Evolutionary conservation across 2,329 filamentous ascomycete genomes (phyloP).

Genomic region (Colletotrichum orchidophilum): DNA sequence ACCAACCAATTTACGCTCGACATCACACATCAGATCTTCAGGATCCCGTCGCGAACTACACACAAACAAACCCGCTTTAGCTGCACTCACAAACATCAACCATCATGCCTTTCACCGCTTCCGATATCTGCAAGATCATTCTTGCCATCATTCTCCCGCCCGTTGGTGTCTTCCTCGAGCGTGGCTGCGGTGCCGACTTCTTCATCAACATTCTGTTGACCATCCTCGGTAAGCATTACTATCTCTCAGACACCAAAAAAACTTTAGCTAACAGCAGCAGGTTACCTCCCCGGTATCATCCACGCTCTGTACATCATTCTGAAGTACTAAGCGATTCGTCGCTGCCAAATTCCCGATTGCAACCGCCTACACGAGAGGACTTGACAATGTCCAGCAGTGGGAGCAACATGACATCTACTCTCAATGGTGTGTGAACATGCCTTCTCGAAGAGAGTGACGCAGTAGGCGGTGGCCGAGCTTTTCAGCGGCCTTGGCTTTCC

Average conservation of each 20-base stretch:
- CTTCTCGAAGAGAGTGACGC: background rate
- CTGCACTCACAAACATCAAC: conserved; percentile 6
- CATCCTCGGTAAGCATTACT: conserved; percentile 64
- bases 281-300: conserved; percentile 83
- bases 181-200: conserved; percentile 85
- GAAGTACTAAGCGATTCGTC: conserved; percentile 71
- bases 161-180: conserved; percentile 93
- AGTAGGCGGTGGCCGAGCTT: conserved; percentile 1
- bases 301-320: conserved; percentile 95
- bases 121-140: conserved; percentile 75
- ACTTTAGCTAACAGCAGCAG: conserved; percentile 44
- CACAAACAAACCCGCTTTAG: conserved; percentile 4
- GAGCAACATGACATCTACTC: conserved; percentile 1
- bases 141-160: conserved; percentile 91
- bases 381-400: conserved; percentile 5
- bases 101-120: conserved; percentile 67
- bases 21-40: background rate
- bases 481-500: conserved; percentile 22
- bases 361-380: background rate
- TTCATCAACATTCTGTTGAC: conserved; percentile 94
- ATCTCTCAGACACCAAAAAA: background rate
- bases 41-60: conserved; percentile 16
- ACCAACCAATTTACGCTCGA: conserved; percentile 17
- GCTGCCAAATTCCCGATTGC: background rate
- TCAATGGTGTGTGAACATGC: background rate